Percentiles rank a stretch among this genome's conserved stretches.
These are phyloP conservation scores for Aspergillus caelatus DNA, from an alignment of 2,329 filamentous ascomycete genomes.

Conservation along the genomic window DNA sequence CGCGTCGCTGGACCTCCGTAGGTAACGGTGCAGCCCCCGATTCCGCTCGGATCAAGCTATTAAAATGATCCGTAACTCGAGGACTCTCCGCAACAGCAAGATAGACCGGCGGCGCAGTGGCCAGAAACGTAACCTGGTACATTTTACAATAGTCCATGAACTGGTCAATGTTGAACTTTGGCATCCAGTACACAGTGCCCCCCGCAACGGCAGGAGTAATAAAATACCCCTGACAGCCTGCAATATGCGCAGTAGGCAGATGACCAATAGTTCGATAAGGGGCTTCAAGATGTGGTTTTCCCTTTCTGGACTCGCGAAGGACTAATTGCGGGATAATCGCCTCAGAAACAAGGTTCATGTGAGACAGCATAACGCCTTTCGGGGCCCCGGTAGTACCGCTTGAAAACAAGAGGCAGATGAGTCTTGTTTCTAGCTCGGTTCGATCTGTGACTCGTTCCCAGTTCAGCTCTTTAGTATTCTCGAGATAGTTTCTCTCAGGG, in stretches of 20 bases:
- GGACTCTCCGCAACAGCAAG: constrained; percentile 61
- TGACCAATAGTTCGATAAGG: constrained; percentile 48
- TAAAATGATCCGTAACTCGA: constrained; percentile 59
- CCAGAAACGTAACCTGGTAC: constrained; percentile 57
- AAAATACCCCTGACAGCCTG: constrained; percentile 52
- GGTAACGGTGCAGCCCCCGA: constrained; percentile 62
- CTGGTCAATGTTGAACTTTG: constrained; percentile 58
- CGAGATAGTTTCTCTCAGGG: constrained; percentile 11
- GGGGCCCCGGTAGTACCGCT: constrained; percentile 53
- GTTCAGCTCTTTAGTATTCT: constrained; percentile 39
- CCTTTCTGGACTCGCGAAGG: constrained; percentile 27
- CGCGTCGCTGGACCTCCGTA: constrained; percentile 55
- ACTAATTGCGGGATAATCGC: constrained; percentile 22
- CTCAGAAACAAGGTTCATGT: constrained; percentile 49
- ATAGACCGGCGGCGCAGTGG: constrained; percentile 64
- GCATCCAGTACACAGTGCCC: constrained; percentile 64
- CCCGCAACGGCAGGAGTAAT: constrained; percentile 51
- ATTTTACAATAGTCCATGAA: constrained; percentile 58
- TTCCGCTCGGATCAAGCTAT: constrained; percentile 50
- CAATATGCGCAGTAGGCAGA: constrained; percentile 52
- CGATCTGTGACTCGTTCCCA: constrained; percentile 60
- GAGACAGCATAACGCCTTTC: constrained; percentile 50
- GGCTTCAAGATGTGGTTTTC: constrained; percentile 29
- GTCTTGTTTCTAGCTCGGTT: constrained; percentile 48
- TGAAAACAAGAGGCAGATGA: constrained; percentile 51